Evolutionary conservation across 1,284 basidiomycete genomes (phyloP).

Genomic region (Melampsora americana): DNA sequence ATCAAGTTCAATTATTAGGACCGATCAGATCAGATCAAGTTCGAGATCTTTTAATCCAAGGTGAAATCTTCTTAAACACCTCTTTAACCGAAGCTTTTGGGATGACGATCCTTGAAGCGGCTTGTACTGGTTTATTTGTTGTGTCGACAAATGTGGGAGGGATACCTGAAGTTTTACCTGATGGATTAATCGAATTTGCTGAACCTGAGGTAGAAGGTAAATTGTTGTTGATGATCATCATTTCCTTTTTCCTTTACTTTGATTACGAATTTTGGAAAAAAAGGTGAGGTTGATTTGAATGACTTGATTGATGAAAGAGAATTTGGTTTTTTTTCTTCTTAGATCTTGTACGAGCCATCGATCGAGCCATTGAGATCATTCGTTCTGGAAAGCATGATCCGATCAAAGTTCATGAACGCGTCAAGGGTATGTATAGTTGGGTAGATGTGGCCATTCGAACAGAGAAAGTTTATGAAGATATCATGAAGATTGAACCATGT

Average conservation of each 20-base stretch:
- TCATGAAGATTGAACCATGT: constrained; percentile 63
- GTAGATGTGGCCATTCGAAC: constrained; percentile 72
- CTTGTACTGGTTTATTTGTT: constrained; percentile 87
- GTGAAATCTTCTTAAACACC: constrained; percentile 90
- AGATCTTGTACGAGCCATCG: constrained; percentile 82
- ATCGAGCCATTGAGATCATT: constrained; percentile 73
- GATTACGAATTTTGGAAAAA: no score
- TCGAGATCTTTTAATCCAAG: constrained; percentile 71
- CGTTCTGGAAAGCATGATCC: constrained; percentile 71
- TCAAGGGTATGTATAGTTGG: constrained; percentile 86
- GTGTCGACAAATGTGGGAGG: constrained; percentile 93
- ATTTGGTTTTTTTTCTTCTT: no score
- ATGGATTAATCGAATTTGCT: constrained; percentile 90
- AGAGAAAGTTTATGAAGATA: constrained; percentile 74
- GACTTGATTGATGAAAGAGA: no score
- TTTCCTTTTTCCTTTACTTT: no score
- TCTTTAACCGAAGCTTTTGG: constrained; percentile 96
- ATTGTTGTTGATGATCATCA: no score
- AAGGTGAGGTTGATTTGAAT: no score
- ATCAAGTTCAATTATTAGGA: constrained; percentile 79
- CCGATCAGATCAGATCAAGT: constrained; percentile 77
- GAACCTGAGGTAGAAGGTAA: constrained; percentile 75
- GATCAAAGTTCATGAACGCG: constrained; percentile 68
- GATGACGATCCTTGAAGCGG: constrained; percentile 92
- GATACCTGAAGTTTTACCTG: constrained; percentile 88